A percentile compares a stretch with the other conserved stretches of the same genome.
These are phyloP conservation scores for Neurospora sp. DNA, from an alignment of 495 filamentous ascomycete genomes.

Conservation along the genomic window DNA sequence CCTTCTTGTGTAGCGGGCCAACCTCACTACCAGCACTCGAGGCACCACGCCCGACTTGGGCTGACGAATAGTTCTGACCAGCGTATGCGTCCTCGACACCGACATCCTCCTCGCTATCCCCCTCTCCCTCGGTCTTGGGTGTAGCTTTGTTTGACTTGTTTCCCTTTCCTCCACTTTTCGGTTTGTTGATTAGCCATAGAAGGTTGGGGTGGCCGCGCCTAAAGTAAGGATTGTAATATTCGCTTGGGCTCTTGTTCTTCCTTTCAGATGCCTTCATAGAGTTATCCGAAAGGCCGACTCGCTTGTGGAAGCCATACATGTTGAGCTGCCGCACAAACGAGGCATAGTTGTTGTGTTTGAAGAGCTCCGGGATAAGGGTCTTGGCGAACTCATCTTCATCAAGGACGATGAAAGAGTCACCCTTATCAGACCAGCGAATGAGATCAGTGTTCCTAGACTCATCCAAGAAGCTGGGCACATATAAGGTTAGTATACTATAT, in stretches of 20 bases:
- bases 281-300: conserved; percentile 92
- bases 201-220: conserved; percentile 85
- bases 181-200: conserved; percentile 96
- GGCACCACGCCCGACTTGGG: conserved; percentile 9
- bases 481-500: background rate
- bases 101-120: conserved; percentile 60
- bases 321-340: conserved; percentile 98
- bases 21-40: conserved; percentile 25
- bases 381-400: conserved; percentile 99
- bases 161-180: conserved; percentile 49
- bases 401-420: conserved; percentile 90
- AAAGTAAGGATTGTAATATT: conserved; percentile 96
- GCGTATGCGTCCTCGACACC: conserved; percentile 26
- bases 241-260: conserved; percentile 94
- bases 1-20: conserved; percentile 58
- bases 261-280: conserved; percentile 95
- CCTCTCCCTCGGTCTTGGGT: conserved; percentile 60
- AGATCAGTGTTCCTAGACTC: conserved; percentile 84
- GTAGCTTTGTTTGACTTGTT: conserved; percentile 43
- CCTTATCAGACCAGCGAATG: conserved; percentile 94
- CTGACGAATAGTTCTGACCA: conserved; percentile 1
- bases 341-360: conserved; percentile 99
- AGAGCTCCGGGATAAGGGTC: conserved; percentile 88
- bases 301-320: conserved; percentile 99
- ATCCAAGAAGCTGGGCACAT: conserved; percentile 68